Conservation (phyloP, 2,329 filamentous ascomycete genomes). For the Catunica adiposa region DNA sequence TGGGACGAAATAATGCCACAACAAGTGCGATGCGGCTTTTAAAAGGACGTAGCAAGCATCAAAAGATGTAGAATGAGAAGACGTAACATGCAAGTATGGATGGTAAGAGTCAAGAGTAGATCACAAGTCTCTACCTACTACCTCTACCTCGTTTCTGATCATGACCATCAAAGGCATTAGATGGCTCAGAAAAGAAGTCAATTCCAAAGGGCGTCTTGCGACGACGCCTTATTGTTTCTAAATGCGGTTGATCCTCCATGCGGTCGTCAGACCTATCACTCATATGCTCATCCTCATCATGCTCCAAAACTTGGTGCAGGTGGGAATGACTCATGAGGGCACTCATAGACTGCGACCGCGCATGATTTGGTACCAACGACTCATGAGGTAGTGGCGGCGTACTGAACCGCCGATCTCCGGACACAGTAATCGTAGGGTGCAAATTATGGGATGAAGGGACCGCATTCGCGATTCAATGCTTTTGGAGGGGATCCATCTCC, state of each 20-base stretch:
- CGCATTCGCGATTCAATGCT: slow-evolving; percentile 14
- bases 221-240: slow-evolving; percentile 4
- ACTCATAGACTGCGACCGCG: slow-evolving; percentile 8
- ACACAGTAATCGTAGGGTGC: background rate
- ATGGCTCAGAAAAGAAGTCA: slow-evolving; percentile 9
- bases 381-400: slow-evolving; percentile 6
- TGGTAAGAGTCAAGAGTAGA: slow-evolving; percentile 1
- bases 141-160: slow-evolving; percentile 9
- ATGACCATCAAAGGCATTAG: background rate
- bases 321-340: slow-evolving; percentile 1
- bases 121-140: background rate
- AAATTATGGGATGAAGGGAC: slow-evolving; percentile 5
- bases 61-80: background rate
- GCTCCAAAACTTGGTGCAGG: slow-evolving; percentile 4
- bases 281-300: slow-evolving; percentile 3
- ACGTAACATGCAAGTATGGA: background rate
- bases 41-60: background rate
- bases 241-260: slow-evolving; percentile 6
- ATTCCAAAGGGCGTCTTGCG: slow-evolving; percentile 13
- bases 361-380: slow-evolving; percentile 1
- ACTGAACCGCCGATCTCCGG: slow-evolving; percentile 11
- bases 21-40: background rate
- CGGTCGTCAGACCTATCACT: background rate
- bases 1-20: background rate
- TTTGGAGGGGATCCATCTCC: slow-evolving; percentile 49